phyloP scores from a whole-genome alignment of 768 basidiomycete genomes.

The Tylopilus intermedius region DNA sequence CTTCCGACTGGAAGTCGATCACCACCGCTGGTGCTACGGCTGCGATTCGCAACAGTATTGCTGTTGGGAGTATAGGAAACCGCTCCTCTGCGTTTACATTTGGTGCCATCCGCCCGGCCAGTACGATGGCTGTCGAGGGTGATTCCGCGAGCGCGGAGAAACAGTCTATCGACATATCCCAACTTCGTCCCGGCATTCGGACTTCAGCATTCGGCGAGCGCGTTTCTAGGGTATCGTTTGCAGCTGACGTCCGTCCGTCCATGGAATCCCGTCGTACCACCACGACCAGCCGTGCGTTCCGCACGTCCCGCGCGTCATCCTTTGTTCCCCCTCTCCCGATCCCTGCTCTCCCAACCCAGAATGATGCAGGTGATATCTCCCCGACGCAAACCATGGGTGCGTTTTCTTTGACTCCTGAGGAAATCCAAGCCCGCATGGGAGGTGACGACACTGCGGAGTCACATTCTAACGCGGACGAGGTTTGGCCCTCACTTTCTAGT shows the following conservation, averaged over 20 bases:
- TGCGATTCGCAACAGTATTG: conserved; percentile 68
- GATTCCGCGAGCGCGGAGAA: conserved; percentile 32
- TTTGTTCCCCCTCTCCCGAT: conserved; percentile 40
- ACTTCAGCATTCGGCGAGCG: conserved; percentile 47
- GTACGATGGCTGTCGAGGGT: conserved; percentile 42
- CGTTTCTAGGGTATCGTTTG: conserved; percentile 64
- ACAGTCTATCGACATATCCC: conserved; percentile 35
- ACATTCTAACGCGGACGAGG: conserved; percentile 46
- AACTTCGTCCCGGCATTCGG: conserved; percentile 51
- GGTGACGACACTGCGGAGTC: conserved; percentile 28
- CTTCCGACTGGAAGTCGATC: conserved; percentile 71
- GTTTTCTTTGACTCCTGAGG: conserved; percentile 48
- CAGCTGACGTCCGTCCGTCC: conserved; percentile 50
- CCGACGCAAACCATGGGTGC: conserved; percentile 43
- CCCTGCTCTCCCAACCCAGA: conserved; percentile 9
- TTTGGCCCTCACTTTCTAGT: conserved; percentile 68
- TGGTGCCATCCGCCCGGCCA: conserved; percentile 49
- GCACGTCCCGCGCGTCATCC: conserved; percentile 38
- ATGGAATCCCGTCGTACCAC: conserved; percentile 40
- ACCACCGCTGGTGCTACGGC: conserved; percentile 64
- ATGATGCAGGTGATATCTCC: conserved; percentile 33
- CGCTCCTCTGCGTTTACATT: conserved; percentile 52
- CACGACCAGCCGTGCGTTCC: conserved; percentile 40
- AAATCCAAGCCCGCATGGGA: conserved; percentile 52
- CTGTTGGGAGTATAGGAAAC: conserved; percentile 33